phyloP scores from a whole-genome alignment of 805 yeast genomes.

The Ogataea chonburiensis region DNA sequence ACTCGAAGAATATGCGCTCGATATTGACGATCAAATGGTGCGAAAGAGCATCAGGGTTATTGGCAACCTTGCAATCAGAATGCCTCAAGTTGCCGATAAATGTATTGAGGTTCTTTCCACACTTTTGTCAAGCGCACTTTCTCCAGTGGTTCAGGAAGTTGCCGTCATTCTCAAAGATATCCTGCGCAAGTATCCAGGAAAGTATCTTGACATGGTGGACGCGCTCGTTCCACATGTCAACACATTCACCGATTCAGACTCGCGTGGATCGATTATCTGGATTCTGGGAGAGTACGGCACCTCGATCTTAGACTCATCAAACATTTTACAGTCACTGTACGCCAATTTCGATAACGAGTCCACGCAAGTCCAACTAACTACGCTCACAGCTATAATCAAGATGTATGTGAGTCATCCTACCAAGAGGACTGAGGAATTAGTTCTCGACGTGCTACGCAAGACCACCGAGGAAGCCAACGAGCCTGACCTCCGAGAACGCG shows the following conservation, averaged over 20 bases:
- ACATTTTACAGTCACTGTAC: conserved; percentile 42
- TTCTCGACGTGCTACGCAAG: conserved; percentile 57
- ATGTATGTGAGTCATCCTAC: conserved; percentile 48
- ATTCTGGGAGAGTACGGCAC: conserved; percentile 71
- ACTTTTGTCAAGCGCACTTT: conserved; percentile 60
- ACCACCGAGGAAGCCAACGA: conserved; percentile 75
- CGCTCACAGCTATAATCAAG: conserved; percentile 73
- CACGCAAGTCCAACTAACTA: conserved; percentile 68
- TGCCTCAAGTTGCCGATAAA: conserved; percentile 56
- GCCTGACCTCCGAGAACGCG: conserved; percentile 87
- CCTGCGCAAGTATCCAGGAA: conserved; percentile 68
- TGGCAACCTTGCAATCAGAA: conserved; percentile 82
- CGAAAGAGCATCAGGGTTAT: conserved; percentile 85
- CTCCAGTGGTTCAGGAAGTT: conserved; percentile 78
- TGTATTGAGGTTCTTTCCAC: conserved; percentile 65
- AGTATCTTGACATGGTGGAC: conserved; percentile 45
- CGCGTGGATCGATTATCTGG: conserved; percentile 81
- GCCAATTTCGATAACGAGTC: conserved; percentile 59
- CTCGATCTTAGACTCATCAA: conserved; percentile 42
- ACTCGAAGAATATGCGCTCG: conserved; percentile 82
- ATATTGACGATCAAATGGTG: conserved; percentile 82
- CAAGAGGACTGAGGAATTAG: conserved; percentile 48
- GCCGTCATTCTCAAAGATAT: conserved; percentile 74
- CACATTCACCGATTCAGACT: conserved; percentile 69
- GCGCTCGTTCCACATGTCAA: conserved; percentile 45